phyloP scores from a whole-genome alignment of 176 grass and related monocot species.

The Musa beccarii region DNA sequence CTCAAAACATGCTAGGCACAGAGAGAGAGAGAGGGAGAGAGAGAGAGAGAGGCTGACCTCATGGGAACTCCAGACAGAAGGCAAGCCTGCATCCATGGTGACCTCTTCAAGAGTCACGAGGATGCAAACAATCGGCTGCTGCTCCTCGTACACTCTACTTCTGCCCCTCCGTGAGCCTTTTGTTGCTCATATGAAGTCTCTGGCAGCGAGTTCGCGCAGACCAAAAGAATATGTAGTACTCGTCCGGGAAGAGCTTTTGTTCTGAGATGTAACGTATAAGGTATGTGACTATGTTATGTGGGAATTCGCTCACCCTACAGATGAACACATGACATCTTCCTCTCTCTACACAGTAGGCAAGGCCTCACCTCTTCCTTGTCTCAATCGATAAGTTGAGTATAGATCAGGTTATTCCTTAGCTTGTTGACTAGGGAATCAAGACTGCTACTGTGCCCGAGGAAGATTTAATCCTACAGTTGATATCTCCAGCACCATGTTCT shows the following conservation, averaged over 20 bases:
- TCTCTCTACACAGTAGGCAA: neutral
- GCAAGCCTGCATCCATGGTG: constrained; percentile 3
- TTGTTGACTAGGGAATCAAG: neutral
- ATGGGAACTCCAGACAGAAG: constrained; percentile 6
- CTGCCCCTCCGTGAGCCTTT: too few relatives aligned
- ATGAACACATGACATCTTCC: too few relatives aligned
- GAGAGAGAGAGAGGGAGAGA: constrained; percentile 1
- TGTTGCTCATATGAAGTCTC: too few relatives aligned
- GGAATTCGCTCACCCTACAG: too few relatives aligned
- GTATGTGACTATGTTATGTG: too few relatives aligned
- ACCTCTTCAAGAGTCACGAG: constrained; percentile 3
- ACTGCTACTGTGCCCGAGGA: neutral
- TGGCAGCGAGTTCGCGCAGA: too few relatives aligned
- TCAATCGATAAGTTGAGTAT: neutral
- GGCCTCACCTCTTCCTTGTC: neutral
- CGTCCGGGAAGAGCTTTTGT: too few relatives aligned
- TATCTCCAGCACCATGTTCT: neutral
- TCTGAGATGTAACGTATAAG: too few relatives aligned
- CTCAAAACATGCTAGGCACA: neutral
- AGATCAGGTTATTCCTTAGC: neutral
- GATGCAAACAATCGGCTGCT: neutral
- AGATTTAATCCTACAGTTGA: neutral
- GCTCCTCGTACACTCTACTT: neutral
- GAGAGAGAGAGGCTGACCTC: neutral
- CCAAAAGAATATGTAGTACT: too few relatives aligned